These are phyloP conservation scores for Dothistroma septosporum DNA, from an alignment of 2,329 filamentous ascomycete species.

Conservation along the genomic window DNA sequence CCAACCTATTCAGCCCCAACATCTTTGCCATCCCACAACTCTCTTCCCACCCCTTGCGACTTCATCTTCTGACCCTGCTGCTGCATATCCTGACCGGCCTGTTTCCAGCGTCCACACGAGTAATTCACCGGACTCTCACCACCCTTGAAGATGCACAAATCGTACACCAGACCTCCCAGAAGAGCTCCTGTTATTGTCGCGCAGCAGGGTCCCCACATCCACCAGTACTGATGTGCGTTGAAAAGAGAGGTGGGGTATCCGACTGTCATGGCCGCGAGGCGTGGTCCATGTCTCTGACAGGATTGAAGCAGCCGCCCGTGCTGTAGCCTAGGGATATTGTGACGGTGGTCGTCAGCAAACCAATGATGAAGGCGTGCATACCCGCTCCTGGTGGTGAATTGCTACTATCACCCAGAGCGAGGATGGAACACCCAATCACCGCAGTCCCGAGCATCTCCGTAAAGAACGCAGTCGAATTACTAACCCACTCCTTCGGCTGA, in stretches of 20 bases:
- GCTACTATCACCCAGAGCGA: constrained; percentile 33
- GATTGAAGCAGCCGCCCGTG: constrained; percentile 49
- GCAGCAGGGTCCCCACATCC: constrained; percentile 45
- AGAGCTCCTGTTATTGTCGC: constrained; percentile 43
- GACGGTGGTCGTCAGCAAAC: constrained; percentile 39
- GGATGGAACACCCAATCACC: constrained; percentile 42
- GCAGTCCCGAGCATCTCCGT: constrained; percentile 37
- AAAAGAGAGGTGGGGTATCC: constrained; percentile 42
- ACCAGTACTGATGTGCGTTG: constrained; percentile 38
- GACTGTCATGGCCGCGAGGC: constrained; percentile 44
- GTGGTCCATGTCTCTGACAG: constrained; percentile 50
- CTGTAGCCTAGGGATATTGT: constrained; percentile 45
- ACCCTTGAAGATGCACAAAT: constrained; percentile 48
- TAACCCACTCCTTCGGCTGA: constrained; percentile 26
- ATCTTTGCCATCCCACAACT: constrained; percentile 20
- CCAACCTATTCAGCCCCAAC: constrained; percentile 16
- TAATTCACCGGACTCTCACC: constrained; percentile 53
- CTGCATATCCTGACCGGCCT: neutral
- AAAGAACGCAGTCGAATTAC: constrained; percentile 43
- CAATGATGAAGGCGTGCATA: constrained; percentile 51
- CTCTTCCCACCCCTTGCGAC: constrained; percentile 21
- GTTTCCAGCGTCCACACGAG: constrained; percentile 31
- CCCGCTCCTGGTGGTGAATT: constrained; percentile 42
- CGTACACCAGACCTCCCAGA: constrained; percentile 46
- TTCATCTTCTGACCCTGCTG: neutral